A percentile compares a stretch with the other conserved stretches of the same genome.
Evolutionary conservation across 1,284 basidiomycete species (phyloP).

Genomic region (Anthracocystis walkeri): DNA sequence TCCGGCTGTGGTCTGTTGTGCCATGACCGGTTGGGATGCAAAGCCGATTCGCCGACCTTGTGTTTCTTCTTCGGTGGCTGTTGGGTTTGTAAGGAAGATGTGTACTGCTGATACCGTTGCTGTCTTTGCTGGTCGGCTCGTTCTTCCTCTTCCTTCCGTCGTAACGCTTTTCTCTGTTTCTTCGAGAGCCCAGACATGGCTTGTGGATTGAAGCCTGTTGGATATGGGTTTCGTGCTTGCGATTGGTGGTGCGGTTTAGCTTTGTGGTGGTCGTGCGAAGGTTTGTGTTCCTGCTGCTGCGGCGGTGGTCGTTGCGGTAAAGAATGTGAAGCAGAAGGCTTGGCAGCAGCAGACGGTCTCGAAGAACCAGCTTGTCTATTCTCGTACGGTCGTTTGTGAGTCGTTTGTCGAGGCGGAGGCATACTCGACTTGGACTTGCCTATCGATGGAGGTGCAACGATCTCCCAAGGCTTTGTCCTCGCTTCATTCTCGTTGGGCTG

Average conservation of each 20-base stretch:
- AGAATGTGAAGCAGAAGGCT: background rate
- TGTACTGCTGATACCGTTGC: background rate
- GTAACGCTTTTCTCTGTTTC: constrained; percentile 11
- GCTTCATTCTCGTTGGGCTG: constrained; percentile 44
- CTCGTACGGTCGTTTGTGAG: constrained; percentile 1
- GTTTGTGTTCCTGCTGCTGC: background rate
- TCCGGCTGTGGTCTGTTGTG: background rate
- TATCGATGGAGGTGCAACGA: constrained; percentile 37
- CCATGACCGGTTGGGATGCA: background rate
- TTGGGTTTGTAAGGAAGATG: background rate
- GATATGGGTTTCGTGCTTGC: background rate
- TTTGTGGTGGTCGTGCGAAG: too few species aligned
- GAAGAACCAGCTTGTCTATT: background rate
- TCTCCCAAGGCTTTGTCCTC: constrained; percentile 39
- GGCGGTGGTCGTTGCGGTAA: constrained; percentile 6
- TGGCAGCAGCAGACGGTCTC: background rate
- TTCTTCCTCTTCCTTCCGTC: constrained; percentile 2
- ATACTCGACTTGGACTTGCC: constrained; percentile 13
- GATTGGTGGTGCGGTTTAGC: background rate
- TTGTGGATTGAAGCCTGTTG: background rate
- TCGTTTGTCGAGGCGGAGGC: background rate
- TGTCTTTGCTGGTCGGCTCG: background rate
- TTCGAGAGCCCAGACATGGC: background rate
- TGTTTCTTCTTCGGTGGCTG: constrained; percentile 12
- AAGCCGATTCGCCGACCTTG: background rate